These are phyloP conservation scores for Acacia melanoxylon DNA, from an alignment of 306 rosid genomes.

Conservation along the genomic window DNA sequence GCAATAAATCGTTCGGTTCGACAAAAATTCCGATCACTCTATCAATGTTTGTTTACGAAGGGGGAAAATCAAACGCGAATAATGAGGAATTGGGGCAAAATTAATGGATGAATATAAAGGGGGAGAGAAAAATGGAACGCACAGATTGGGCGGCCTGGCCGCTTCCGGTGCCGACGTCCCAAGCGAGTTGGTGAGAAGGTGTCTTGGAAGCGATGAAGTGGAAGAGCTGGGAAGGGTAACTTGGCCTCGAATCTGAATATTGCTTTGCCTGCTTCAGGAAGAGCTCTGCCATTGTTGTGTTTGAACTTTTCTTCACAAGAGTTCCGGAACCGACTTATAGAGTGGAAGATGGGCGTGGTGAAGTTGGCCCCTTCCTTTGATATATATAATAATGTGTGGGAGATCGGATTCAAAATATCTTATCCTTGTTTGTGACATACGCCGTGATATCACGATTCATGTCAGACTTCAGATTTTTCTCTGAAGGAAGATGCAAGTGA, in stretches of 20 bases:
- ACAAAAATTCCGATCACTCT: neutral
- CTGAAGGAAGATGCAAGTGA: neutral
- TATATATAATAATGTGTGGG: neutral
- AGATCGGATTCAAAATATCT: neutral
- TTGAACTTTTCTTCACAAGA: neutral
- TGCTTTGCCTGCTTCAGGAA: conserved; percentile 61
- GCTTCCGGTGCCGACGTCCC: conserved; percentile 91
- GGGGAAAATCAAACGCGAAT: neutral
- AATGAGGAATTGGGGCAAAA: neutral
- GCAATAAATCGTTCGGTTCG: neutral
- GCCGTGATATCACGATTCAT: neutral
- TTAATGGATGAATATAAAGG: neutral
- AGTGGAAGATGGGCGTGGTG: neutral
- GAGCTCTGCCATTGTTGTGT: conserved; percentile 32
- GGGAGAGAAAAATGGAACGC: neutral
- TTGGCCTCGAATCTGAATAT: conserved; percentile 61
- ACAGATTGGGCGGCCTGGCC: conserved; percentile 88
- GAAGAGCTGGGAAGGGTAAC: conserved; percentile 61
- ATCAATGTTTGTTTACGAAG: neutral
- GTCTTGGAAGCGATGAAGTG: conserved; percentile 72
- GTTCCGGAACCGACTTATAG: neutral
- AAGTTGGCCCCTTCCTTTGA: neutral
- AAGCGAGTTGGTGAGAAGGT: conserved; percentile 52
- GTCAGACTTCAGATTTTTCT: neutral
- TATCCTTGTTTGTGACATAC: neutral